phyloP scores from a whole-genome alignment of 495 filamentous ascomycete genomes.

The Penicillium bovifimosum region DNA sequence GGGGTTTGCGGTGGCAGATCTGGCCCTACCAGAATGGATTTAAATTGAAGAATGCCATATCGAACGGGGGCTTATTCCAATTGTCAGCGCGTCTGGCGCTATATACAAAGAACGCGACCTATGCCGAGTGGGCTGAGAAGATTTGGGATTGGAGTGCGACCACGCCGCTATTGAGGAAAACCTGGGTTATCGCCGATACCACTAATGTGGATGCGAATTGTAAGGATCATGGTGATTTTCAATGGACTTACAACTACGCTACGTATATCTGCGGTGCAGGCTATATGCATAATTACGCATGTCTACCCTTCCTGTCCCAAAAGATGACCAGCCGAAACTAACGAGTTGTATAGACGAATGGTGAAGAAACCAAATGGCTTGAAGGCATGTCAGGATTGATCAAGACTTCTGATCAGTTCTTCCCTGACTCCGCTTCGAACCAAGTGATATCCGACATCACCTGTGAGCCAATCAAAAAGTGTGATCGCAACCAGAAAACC shows the following conservation, averaged over 20 bases:
- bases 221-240: slow-evolving; percentile 49
- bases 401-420: slow-evolving; percentile 33
- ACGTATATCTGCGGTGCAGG: slow-evolving; percentile 65
- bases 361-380: slow-evolving; percentile 44
- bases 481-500: slow-evolving; percentile 59
- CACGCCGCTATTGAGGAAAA: slow-evolving; percentile 46
- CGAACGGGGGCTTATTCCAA: slow-evolving; percentile 73
- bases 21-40: slow-evolving; percentile 72
- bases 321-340: background rate
- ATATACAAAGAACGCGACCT: slow-evolving; percentile 70
- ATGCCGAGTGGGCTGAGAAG: slow-evolving; percentile 64
- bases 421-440: slow-evolving; percentile 50
- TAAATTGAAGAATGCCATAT: slow-evolving; percentile 69
- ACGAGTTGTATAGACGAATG: slow-evolving; percentile 28
- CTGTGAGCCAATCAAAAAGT: slow-evolving; percentile 58
- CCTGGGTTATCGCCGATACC: slow-evolving; percentile 59
- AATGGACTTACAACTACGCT: slow-evolving; percentile 71
- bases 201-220: slow-evolving; percentile 51
- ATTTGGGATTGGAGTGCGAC: slow-evolving; percentile 59
- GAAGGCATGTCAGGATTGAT: slow-evolving; percentile 49
- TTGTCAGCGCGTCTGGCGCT: slow-evolving; percentile 61
- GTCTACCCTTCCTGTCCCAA: slow-evolving; percentile 1
- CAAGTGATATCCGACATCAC: slow-evolving; percentile 45
- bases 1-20: slow-evolving; percentile 78
- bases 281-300: slow-evolving; percentile 64